A percentile compares a stretch with the other conserved stretches of the same genome.
Evolutionary conservation across 768 basidiomycete genomes (phyloP).

Genomic region (Boletales sp.): DNA sequence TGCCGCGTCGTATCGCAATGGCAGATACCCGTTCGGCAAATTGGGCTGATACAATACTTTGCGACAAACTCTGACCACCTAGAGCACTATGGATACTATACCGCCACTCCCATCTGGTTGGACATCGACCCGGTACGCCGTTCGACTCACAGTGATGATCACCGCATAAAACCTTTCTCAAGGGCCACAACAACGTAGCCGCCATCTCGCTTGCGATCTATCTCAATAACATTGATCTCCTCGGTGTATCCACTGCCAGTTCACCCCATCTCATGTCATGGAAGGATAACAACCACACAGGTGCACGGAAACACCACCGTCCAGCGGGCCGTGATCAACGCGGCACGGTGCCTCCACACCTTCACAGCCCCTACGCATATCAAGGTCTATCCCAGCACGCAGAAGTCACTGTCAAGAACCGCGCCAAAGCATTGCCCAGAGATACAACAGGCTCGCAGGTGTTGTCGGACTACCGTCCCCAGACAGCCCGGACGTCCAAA

Average conservation of each 20-base stretch:
- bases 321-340: conserved; percentile 63
- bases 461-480: conserved; percentile 68
- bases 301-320: conserved; percentile 77
- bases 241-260: conserved; percentile 81
- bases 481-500: conserved; percentile 46
- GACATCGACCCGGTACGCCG: conserved; percentile 61
- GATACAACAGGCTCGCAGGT: conserved; percentile 87
- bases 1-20: conserved; percentile 60
- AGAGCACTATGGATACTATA: no score
- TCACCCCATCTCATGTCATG: background rate
- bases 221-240: conserved; percentile 57
- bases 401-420: conserved; percentile 60
- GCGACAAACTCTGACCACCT: no score
- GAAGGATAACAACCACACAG: no score
- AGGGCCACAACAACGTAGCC: conserved; percentile 91
- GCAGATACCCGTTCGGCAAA: conserved; percentile 61
- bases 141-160: background rate
- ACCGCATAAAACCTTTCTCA: conserved; percentile 2
- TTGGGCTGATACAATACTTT: conserved; percentile 56
- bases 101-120: conserved; percentile 49
- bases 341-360: conserved; percentile 70
- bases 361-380: conserved; percentile 61
- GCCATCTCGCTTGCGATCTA: conserved; percentile 77
- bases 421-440: conserved; percentile 60
- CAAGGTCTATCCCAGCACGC: conserved; percentile 66